These are phyloP conservation scores for Polyporus tsugae DNA, from an alignment of 1,284 basidiomycete species.

Conservation along the genomic window DNA sequence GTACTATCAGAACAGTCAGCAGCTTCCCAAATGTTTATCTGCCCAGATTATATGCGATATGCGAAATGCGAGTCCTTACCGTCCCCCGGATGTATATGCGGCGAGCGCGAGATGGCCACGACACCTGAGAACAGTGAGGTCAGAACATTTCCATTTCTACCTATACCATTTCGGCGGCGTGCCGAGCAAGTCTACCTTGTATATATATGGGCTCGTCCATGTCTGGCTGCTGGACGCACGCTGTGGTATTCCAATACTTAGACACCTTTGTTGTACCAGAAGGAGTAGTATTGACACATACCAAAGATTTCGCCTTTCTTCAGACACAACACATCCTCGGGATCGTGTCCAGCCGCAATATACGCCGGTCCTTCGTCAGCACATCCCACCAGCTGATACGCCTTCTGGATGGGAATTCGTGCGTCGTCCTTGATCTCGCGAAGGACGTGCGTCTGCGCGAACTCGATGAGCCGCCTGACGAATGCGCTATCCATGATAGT, in stretches of 20 bases:
- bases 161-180: neutral
- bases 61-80: slow-evolving; percentile 46
- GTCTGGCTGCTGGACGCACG: slow-evolving; percentile 60
- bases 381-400: slow-evolving; percentile 76
- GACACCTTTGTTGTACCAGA: neutral
- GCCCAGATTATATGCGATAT: neutral
- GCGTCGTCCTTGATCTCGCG: slow-evolving; percentile 78
- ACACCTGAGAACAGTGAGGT: slow-evolving; percentile 30
- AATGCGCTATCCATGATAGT: slow-evolving; percentile 46
- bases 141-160: neutral
- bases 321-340: slow-evolving; percentile 60
- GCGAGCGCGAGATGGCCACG: slow-evolving; percentile 70
- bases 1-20: slow-evolving; percentile 51
- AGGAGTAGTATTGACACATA: slow-evolving; percentile 38
- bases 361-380: slow-evolving; percentile 80
- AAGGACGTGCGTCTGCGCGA: slow-evolving; percentile 67
- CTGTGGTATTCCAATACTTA: slow-evolving; percentile 43
- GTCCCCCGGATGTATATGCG: slow-evolving; percentile 77
- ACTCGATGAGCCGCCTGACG: slow-evolving; percentile 56
- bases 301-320: slow-evolving; percentile 68
- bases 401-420: slow-evolving; percentile 70
- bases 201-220: slow-evolving; percentile 58
- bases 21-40: neutral
- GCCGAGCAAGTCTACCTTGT: slow-evolving; percentile 46
- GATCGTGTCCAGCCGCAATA: slow-evolving; percentile 47